Evolutionary conservation across 2,329 filamentous ascomycete genomes (phyloP), one percentile per base, ranked within the genome.

Genomic region (Trichoderma atroviride): DNA sequence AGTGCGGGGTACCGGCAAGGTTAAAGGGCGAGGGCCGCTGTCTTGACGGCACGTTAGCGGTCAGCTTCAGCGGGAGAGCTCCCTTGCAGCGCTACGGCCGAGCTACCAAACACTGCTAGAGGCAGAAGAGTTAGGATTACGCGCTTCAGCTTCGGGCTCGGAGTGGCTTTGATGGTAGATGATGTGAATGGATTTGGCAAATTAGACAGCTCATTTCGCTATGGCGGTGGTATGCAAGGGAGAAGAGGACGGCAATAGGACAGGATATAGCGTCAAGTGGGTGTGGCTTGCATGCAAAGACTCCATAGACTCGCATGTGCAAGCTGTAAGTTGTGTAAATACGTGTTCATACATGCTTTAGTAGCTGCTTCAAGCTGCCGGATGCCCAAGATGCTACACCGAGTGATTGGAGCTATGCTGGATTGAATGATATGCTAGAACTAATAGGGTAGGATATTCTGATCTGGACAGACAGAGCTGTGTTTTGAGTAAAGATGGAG

Each of bases 161-260:
- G 9, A n/a, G 19, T 64, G 61, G 24, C 13, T 29, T 52, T 62
- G 19, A 29, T 31, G 11, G 22, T 29, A 10, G 4, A 22, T 55
- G 24, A 64, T 33, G 6, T 31, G 6, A 16, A 14, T 14, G 4
- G 29, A 14, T 35, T 35, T 31, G 24, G 55, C 19, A 22, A 43
- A 22, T 24, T 24, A 24, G 47, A 50, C 11, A 50, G 27, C 35
- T 56, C 61, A 64, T 64, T 37, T 56, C 50, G 61, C 61, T 64
- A 64, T 37, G 9, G 11, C 22, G 33, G 33, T 40, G 33, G 29
- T 9, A 56, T 55, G 61, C 35, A 64, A 64, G 61, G 61, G 33
- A 64, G 61, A 7, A 43, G 14, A 62, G 9, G 24, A 13, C 33
- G 24, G 5, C 24, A 2, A 40, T 55, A 55, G 58, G 27, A 40